These are phyloP conservation scores for Sordariomycetes sp. DNA, from an alignment of 2,329 filamentous ascomycete species.

Conservation along the genomic window DNA sequence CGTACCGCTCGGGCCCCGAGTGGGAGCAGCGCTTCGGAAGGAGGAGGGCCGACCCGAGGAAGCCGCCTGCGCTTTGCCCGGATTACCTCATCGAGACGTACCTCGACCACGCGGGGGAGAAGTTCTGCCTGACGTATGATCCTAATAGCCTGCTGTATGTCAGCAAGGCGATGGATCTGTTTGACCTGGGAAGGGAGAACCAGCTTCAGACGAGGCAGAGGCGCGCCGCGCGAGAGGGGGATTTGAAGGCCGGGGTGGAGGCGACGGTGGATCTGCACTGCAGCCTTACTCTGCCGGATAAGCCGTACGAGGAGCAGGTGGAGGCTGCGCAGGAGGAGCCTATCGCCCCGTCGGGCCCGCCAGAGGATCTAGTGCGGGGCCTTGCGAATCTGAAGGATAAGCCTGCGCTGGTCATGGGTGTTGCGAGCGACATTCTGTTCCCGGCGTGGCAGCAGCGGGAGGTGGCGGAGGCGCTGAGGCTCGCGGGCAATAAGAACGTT, in stretches of 20 bases:
- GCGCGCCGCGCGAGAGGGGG: constrained; percentile 44
- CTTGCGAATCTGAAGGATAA: constrained; percentile 59
- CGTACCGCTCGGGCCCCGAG: constrained; percentile 89
- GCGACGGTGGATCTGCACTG: constrained; percentile 34
- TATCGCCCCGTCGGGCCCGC: constrained; percentile 35
- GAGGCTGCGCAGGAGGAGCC: constrained; percentile 12
- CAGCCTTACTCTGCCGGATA: constrained; percentile 68
- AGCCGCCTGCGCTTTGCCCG: constrained; percentile 85
- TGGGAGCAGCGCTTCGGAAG: constrained; percentile 94
- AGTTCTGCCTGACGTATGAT: constrained; percentile 94
- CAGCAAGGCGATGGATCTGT: constrained; percentile 97
- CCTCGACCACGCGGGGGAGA: constrained; percentile 93
- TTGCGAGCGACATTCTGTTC: constrained; percentile 91
- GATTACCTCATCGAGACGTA: constrained; percentile 98
- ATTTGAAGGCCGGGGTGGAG: constrained; percentile 39
- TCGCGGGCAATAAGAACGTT: constrained; percentile 67
- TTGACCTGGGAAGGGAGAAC: constrained; percentile 69
- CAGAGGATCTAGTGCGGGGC: constrained; percentile 67
- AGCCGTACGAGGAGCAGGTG: constrained; percentile 75
- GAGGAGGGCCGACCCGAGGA: constrained; percentile 69
- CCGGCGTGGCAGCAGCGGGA: constrained; percentile 97
- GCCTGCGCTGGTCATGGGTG: constrained; percentile 79
- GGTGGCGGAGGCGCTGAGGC: constrained; percentile 70
- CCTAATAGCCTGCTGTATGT: constrained; percentile 92
- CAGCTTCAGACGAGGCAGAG: constrained; percentile 50